A percentile compares a stretch with the other conserved stretches of the same genome.
Evolutionary conservation across 73 alveolate genomes (phyloP).

Genomic region (Paramecium tetraurelia): DNA sequence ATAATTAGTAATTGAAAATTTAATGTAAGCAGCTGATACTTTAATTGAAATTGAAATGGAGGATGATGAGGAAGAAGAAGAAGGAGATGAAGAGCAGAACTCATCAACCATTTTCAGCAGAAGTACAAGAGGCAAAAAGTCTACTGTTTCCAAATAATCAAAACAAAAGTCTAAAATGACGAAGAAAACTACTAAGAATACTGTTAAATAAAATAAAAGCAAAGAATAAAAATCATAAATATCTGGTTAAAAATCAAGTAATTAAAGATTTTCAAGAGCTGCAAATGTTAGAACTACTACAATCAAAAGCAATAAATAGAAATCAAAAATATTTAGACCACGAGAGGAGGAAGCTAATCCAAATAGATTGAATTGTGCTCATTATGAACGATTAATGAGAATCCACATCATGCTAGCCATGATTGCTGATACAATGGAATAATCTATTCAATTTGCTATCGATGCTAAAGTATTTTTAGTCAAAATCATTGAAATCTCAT

Average conservation of each 20-base stretch:
- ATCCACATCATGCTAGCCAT: conserved; percentile 95
- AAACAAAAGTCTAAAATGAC: conserved; percentile 54
- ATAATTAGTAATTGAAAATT: conserved; percentile 90
- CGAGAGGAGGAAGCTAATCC: conserved; percentile 97
- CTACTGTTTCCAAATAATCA: conserved; percentile 55
- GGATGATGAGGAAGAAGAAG: conserved; percentile 95
- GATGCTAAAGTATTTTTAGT: conserved; percentile 61
- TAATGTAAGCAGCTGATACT: conserved; percentile 93
- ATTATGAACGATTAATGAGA: conserved; percentile 93
- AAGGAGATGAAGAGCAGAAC: conserved; percentile 81
- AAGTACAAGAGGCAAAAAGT: conserved; percentile 56
- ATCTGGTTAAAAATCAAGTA: conserved; percentile 75
- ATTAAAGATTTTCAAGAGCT: conserved; percentile 70
- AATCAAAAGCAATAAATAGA: conserved; percentile 76
- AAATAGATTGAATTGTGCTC: conserved; percentile 89
- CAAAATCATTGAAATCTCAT: conserved; percentile 59
- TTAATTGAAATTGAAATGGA: conserved; percentile 95
- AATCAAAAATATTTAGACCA: conserved; percentile 84
- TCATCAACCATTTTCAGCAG: conserved; percentile 73
- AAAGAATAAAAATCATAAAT: conserved; percentile 76
- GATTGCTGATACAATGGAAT: conserved; percentile 85
- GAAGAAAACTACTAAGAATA: conserved; percentile 75
- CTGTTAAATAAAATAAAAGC: conserved; percentile 77
- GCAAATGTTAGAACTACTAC: conserved; percentile 76
- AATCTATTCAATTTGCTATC: conserved; percentile 78